Percentiles rank a stretch among this genome's conserved stretches.
Conservation (phyloP, 352 stramenopile genomes). For the Phytophthora rubi region DNA sequence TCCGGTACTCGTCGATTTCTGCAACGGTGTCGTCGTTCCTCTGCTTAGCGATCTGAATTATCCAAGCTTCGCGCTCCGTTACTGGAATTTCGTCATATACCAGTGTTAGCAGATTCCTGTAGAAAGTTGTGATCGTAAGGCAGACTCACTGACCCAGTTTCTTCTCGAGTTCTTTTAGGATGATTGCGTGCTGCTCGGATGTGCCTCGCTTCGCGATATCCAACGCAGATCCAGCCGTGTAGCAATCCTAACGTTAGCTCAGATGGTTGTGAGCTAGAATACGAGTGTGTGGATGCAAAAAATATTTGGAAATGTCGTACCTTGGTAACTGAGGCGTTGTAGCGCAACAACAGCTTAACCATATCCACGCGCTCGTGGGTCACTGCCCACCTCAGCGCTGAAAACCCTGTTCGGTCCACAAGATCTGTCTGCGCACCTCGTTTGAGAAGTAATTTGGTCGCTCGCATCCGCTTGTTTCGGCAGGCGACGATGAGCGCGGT, state of each 20-base stretch:
- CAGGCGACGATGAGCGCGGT: constrained; percentile 59
- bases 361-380: constrained; percentile 43
- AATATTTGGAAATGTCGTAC: neutral
- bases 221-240: constrained; percentile 53
- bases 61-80: constrained; percentile 39
- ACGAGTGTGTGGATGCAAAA: neutral
- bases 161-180: constrained; percentile 50
- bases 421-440: constrained; percentile 45
- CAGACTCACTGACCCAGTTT: constrained; percentile 41
- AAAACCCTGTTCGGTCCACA: constrained; percentile 54
- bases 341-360: constrained; percentile 44
- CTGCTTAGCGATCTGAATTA: constrained; percentile 37
- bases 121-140: neutral
- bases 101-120: neutral
- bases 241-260: constrained; percentile 37
- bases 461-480: constrained; percentile 48
- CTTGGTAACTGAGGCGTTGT: constrained; percentile 52
- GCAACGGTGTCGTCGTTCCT: constrained; percentile 49
- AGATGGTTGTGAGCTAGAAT: neutral
- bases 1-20: constrained; percentile 36
- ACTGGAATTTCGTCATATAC: constrained; percentile 29
- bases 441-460: constrained; percentile 52
- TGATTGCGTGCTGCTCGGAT: constrained; percentile 43
- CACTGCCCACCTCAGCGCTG: constrained; percentile 58
- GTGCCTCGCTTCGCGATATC: constrained; percentile 44